Base-by-base conservation (phyloP, 345 rosid species). In the Citrus unshiu region DNA sequence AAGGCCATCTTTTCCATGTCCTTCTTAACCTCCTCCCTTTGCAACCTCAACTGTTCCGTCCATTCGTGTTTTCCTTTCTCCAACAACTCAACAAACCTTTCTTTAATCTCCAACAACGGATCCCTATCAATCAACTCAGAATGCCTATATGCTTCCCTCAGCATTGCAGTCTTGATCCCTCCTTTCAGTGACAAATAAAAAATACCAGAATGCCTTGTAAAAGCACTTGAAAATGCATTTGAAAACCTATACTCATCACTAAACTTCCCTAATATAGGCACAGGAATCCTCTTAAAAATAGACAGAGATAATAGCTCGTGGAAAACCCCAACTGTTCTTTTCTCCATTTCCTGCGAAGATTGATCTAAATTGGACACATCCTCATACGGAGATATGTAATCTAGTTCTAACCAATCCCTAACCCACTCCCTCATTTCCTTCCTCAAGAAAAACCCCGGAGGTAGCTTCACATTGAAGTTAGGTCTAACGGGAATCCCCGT, bases 351-450 rank as follows among this genome's bases (percentile, higher is more conserved):
- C 2, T 65, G 79, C 0, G 94, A 94, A 40, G 95, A 82, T 86
- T 90, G 97, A 70, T 91, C 88, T 81, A 94, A 82, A 67, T 79
- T 90, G 2, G 93, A 89, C 5, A 82, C 93, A 56, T 96, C 95
- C 40, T 79, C 86, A 69, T 91, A 96, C 0, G 97, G 98, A 22
- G 97, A 93, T 67, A 91, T 80, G 74, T 96, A 96, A 62, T 94
- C 98, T 25, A 87, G 83, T 84, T 94, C 98, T 70, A 89, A 73
- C 98, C 99, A 96, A 78, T 93, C 97, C 81, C 97, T 88, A 43
- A 86, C 84, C 98, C 98, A 96, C 62, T 96, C 98, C 75, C 93
- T 90, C 99, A 94, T 96, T 84, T 96, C 97, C 84, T 94, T 93
- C 87, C 79, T 92, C 29, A 94, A 71, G 83, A 84, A 87, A 84